phyloP scores from a whole-genome alignment of 768 basidiomycete genomes.

The Dacryopinax primogenitus region DNA sequence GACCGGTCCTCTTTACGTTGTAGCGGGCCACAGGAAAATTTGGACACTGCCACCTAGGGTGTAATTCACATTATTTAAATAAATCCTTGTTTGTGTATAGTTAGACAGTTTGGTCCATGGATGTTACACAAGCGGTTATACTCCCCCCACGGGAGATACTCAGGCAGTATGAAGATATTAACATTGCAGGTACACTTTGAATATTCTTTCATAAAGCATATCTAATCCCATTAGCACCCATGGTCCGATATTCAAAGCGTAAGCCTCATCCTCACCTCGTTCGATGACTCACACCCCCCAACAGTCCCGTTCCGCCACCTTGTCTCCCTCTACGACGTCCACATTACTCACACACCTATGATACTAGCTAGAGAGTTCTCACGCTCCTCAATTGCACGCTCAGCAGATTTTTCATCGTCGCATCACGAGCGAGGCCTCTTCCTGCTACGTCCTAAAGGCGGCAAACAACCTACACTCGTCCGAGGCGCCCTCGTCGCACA shows the following conservation, averaged over 20 bases:
- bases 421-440: conserved; percentile 32
- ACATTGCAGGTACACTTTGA: conserved; percentile 24
- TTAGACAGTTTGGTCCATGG: no score
- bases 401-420: conserved; percentile 32
- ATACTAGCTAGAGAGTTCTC: conserved; percentile 35
- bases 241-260: conserved; percentile 35
- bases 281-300: background rate
- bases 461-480: conserved; percentile 21
- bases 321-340: conserved; percentile 32
- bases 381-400: conserved; percentile 31
- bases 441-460: conserved; percentile 20
- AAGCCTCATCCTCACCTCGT: background rate
- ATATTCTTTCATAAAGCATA: background rate
- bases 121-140: conserved; percentile 13
- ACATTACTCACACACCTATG: conserved; percentile 38
- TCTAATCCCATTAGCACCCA: conserved; percentile 26
- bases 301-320: conserved; percentile 33
- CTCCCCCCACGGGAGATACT: conserved; percentile 28
- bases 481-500: conserved; percentile 33
- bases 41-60: no score
- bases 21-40: no score
- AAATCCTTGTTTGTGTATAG: no score
- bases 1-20: no score
- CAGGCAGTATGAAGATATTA: conserved; percentile 24
- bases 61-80: no score